These are phyloP conservation scores for Datura wrightii DNA, from an alignment of 257 asterid species.

Conservation along the genomic window DNA sequence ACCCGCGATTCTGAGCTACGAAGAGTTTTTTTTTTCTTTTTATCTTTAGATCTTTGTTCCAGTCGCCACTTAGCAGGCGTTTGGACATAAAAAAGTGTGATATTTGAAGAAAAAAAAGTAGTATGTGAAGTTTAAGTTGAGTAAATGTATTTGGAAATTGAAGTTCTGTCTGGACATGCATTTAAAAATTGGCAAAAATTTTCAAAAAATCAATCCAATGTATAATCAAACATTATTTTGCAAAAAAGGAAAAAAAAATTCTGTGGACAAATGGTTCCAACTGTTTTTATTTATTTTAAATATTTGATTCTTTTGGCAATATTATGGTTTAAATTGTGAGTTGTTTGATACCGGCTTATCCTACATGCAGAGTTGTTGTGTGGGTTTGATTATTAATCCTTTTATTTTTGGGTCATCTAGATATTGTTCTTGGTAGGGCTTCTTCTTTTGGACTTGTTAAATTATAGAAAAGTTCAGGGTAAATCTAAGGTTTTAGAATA, in stretches of 20 bases:
- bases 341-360: not conserved
- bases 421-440: not conserved
- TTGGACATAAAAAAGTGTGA: not conserved
- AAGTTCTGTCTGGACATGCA: not conserved
- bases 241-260: not conserved
- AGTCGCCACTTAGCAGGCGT: not conserved
- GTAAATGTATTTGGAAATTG: not conserved
- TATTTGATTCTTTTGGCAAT: not conserved
- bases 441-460: not conserved
- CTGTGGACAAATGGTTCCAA: too few species aligned
- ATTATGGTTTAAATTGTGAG: not conserved
- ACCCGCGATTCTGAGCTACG: too few species aligned
- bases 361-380: not conserved
- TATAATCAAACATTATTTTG: not conserved
- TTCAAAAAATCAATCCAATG: not conserved
- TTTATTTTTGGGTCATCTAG: not conserved
- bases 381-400: conserved; percentile 1
- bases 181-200: too few species aligned
- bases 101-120: not conserved
- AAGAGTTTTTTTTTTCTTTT: not conserved
- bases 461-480: not conserved
- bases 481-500: not conserved
- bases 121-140: not conserved
- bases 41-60: not conserved
- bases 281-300: too few species aligned